Percentiles rank a stretch among this genome's conserved stretches.
Evolutionary conservation across 208 protist genomes (phyloP).

Genomic region (Novymonas esmeraldas): DNA sequence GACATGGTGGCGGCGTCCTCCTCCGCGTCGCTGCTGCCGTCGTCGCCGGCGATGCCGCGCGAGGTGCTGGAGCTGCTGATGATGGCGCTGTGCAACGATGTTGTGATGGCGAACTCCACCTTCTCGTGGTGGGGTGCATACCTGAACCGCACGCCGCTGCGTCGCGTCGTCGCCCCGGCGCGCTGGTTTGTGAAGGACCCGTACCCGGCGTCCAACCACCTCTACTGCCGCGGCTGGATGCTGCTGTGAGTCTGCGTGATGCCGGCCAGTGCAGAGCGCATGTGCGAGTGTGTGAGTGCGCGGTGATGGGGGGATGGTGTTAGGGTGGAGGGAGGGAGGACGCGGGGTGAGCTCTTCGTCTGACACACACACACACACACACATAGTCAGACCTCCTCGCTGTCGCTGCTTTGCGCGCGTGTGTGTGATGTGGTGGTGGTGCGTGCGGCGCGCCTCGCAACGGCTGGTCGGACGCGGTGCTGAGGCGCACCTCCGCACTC

Average conservation of each 20-base stretch:
- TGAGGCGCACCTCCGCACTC: no score
- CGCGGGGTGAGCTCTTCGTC: no score
- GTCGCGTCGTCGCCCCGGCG: conserved; percentile 69
- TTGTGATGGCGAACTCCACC: conserved; percentile 89
- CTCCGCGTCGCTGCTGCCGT: not conserved
- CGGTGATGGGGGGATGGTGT: no score
- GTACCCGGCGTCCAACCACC: conserved; percentile 72
- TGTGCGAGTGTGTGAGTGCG: not conserved
- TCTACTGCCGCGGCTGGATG: conserved; percentile 81
- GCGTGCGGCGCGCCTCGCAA: no score
- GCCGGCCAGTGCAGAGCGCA: not conserved
- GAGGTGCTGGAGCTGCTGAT: conserved; percentile 86
- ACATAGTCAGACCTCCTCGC: no score
- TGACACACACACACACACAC: no score
- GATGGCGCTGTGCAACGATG: conserved; percentile 80
- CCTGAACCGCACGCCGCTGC: conserved; percentile 60
- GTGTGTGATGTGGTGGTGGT: no score
- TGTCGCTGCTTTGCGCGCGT: no score
- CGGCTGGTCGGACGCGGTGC: no score
- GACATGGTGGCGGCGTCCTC: not conserved
- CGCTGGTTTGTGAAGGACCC: conserved; percentile 82
- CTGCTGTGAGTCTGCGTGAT: conserved; percentile 36
- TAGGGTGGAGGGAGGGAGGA: no score
- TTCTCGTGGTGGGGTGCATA: conserved; percentile 91
- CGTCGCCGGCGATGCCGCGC: conserved; percentile 11